These are phyloP conservation scores for Cupressus sempervirens DNA, from an alignment of 75 land plant species.

Conservation along the genomic window DNA sequence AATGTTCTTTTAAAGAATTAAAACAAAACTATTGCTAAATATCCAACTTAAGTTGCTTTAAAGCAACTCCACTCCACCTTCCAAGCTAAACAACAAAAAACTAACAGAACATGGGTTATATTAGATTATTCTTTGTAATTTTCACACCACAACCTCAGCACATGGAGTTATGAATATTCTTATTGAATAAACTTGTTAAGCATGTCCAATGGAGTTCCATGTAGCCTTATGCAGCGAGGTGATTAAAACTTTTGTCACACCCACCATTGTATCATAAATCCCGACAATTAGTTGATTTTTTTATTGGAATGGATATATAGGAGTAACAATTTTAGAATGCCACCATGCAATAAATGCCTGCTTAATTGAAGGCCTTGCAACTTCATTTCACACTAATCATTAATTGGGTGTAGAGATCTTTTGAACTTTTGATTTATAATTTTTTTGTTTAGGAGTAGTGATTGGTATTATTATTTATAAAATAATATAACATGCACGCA, in stretches of 20 bases:
- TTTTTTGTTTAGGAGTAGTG: background rate
- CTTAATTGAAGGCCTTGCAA: background rate
- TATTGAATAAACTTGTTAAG: background rate
- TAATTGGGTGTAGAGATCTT: background rate
- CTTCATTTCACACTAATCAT: background rate
- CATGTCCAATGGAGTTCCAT: background rate
- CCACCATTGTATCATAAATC: background rate
- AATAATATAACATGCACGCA: too few species aligned
- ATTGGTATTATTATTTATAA: too few species aligned
- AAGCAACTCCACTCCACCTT: too few species aligned
- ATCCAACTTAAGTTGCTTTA: too few species aligned
- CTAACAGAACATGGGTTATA: background rate
- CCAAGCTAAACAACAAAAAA: too few species aligned
- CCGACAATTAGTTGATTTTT: background rate
- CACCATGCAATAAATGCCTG: background rate
- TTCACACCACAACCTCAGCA: too few species aligned
- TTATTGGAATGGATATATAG: background rate
- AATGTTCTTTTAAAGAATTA: too few species aligned
- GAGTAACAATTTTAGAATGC: background rate
- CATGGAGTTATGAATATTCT: background rate
- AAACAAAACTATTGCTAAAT: too few species aligned
- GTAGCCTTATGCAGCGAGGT: background rate
- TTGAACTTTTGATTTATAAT: background rate
- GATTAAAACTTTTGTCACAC: background rate
- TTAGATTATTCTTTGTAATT: background rate